Evolutionary conservation across 1,284 basidiomycete genomes (phyloP).

Genomic region (Chalciporus piperatoides): DNA sequence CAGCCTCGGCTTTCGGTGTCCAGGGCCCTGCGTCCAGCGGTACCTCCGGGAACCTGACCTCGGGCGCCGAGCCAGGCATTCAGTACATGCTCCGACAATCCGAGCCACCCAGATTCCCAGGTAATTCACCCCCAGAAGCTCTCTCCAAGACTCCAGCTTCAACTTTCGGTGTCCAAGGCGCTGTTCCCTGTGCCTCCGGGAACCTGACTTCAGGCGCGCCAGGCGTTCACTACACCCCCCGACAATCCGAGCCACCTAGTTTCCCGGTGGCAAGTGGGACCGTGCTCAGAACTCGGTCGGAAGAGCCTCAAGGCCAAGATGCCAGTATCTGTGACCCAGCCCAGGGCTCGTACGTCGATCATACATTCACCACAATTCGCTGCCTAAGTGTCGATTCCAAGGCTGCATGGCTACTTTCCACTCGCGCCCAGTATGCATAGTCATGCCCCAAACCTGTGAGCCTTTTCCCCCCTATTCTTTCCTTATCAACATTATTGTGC

Average conservation of each 20-base stretch:
- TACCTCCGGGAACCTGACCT: conserved; percentile 5
- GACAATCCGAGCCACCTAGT: conserved; percentile 4
- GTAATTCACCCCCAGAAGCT: conserved; percentile 13
- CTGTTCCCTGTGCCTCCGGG: conserved; percentile 9
- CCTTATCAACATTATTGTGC: background rate
- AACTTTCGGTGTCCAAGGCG: conserved; percentile 12
- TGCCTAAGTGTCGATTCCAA: conserved; percentile 1
- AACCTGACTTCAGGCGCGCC: conserved; percentile 1
- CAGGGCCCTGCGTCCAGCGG: conserved; percentile 16
- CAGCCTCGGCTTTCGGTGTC: conserved; percentile 10
- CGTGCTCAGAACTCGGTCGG: background rate
- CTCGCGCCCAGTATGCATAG: background rate
- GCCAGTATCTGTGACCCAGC: background rate
- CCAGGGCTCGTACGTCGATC: conserved; percentile 14
- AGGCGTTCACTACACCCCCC: conserved; percentile 6
- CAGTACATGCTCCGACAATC: conserved; percentile 11
- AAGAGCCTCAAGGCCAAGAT: conserved; percentile 9
- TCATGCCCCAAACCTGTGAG: conserved; percentile 20
- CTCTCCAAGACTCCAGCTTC: conserved; percentile 26
- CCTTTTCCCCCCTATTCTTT: background rate
- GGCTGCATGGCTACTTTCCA: conserved; percentile 9
- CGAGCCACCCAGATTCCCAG: background rate
- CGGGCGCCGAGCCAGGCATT: background rate
- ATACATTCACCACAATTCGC: background rate
- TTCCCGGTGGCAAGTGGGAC: conserved; percentile 3